A percentile compares a stretch with the other conserved stretches of the same genome.
Evolutionary conservation across 495 filamentous ascomycete genomes (phyloP).

Genomic region (Xylaria longipes): DNA sequence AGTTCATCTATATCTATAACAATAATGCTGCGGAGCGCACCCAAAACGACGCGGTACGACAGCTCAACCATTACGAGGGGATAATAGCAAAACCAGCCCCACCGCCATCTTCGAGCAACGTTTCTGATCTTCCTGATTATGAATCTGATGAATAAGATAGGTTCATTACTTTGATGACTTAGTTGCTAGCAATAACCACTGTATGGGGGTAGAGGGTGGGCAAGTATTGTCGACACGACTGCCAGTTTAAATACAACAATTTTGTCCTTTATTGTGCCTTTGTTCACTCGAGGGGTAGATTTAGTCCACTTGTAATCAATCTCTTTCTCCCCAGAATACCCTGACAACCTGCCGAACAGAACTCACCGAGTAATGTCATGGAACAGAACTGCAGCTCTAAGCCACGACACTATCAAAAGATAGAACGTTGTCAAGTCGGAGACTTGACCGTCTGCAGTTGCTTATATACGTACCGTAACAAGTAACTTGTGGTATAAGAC

Average conservation of each 20-base stretch:
- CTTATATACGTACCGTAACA: no score
- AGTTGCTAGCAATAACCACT: not conserved
- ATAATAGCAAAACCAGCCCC: not conserved
- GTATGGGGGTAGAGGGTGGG: not conserved
- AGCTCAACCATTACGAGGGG: conserved; percentile 22
- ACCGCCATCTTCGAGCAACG: not conserved
- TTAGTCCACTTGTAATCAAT: not conserved
- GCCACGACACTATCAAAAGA: no score
- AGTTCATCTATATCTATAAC: conserved; percentile 17
- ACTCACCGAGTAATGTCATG: no score
- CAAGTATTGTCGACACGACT: not conserved
- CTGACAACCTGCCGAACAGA: not conserved
- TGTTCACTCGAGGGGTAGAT: not conserved
- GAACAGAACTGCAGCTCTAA: no score
- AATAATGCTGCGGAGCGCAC: not conserved
- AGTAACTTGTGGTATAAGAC: not conserved
- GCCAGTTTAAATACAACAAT: not conserved
- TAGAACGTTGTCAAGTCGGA: no score
- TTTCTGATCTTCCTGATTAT: not conserved
- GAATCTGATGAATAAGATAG: conserved; percentile 1
- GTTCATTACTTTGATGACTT: not conserved
- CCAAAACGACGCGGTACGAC: not conserved
- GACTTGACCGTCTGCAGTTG: no score
- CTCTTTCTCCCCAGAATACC: not conserved
- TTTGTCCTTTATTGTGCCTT: not conserved